phyloP scores from a whole-genome alignment of 1,139 yeast genomes.

The Saccharomyces hybrid region DNA sequence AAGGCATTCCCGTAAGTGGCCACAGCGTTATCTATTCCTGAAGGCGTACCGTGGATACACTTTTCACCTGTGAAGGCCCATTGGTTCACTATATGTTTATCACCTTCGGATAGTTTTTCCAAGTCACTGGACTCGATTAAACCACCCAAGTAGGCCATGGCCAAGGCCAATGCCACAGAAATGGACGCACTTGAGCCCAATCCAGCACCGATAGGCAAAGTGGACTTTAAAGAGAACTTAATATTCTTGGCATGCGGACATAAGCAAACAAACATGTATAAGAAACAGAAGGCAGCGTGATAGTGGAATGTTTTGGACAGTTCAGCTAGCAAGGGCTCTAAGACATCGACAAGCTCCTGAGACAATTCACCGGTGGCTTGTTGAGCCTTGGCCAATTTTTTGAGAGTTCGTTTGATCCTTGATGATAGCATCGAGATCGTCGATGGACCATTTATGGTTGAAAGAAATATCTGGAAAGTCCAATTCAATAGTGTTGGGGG shows the following conservation, averaged over 20 bases:
- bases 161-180: slow-evolving; percentile 76
- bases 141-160: slow-evolving; percentile 57
- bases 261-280: slow-evolving; percentile 62
- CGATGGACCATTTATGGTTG: slow-evolving; percentile 47
- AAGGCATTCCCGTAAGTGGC: slow-evolving; percentile 97
- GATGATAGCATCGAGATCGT: slow-evolving; percentile 12
- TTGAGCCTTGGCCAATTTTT: slow-evolving; percentile 9
- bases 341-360: slow-evolving; percentile 36
- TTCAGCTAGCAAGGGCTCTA: slow-evolving; percentile 33
- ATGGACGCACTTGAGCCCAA: slow-evolving; percentile 91
- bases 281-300: slow-evolving; percentile 78
- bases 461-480: slow-evolving; percentile 81
- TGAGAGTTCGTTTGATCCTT: slow-evolving; percentile 3
- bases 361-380: slow-evolving; percentile 39
- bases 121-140: slow-evolving; percentile 56
- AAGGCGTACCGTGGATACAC: slow-evolving; percentile 94
- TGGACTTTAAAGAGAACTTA: slow-evolving; percentile 64
- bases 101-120: slow-evolving; percentile 33
- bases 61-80: slow-evolving; percentile 95
- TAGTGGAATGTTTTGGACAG: slow-evolving; percentile 55
- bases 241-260: slow-evolving; percentile 47
- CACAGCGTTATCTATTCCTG: slow-evolving; percentile 94
- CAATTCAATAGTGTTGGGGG: slow-evolving; percentile 41
- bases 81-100: slow-evolving; percentile 57
- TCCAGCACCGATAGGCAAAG: slow-evolving; percentile 95